Percentiles rank a stretch among this genome's conserved stretches.
Evolutionary conservation across 768 basidiomycete genomes (phyloP).

Genomic region (Dentipellis sp.): DNA sequence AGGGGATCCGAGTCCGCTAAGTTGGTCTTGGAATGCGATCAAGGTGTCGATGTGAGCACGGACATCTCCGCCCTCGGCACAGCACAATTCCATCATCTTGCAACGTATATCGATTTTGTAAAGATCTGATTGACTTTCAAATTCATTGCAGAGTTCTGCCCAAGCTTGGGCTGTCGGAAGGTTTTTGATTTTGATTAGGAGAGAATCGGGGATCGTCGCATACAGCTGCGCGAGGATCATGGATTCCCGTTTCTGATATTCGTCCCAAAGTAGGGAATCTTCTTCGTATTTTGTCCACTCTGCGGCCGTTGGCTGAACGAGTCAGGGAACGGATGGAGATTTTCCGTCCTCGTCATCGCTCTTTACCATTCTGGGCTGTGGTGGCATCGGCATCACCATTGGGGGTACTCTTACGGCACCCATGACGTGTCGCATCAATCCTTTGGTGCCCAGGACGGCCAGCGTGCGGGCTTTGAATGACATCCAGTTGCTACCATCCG

Average conservation of each 20-base stretch:
- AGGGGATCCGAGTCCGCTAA: not conserved
- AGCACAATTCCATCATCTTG: not conserved
- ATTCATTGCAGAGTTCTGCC: not conserved
- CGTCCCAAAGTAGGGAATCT: not conserved
- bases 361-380: no score
- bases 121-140: not conserved
- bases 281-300: not conserved
- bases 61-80: not conserved
- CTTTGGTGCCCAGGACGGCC: not conserved
- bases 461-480: not conserved
- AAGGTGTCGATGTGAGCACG: not conserved
- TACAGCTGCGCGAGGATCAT: not conserved
- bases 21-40: not conserved
- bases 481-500: not conserved
- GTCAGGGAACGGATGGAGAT: no score
- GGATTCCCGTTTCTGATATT: not conserved
- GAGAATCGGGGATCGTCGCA: not conserved
- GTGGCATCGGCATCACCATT: no score
- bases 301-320: not conserved
- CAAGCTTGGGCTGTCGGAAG: not conserved
- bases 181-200: not conserved
- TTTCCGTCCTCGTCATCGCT: not conserved
- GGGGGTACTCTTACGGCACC: not conserved
- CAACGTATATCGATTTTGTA: not conserved
- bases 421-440: not conserved